These are phyloP conservation scores for Blastocystis sp. DNA, from an alignment of 352 stramenopile genomes.

Conservation along the genomic window DNA sequence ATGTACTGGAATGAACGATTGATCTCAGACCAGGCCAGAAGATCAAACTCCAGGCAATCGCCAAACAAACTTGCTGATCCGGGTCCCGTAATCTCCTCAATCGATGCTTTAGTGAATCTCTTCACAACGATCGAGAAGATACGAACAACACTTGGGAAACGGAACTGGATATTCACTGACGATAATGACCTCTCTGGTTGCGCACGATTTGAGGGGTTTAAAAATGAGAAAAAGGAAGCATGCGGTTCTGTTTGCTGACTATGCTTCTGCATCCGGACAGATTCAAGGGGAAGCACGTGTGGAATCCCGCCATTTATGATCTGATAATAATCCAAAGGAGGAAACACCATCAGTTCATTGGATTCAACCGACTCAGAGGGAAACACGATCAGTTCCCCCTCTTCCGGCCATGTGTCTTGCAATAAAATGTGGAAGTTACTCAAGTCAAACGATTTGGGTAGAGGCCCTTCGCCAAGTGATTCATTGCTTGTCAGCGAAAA, in stretches of 20 bases:
- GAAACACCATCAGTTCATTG: not conserved
- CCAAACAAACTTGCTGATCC: not conserved
- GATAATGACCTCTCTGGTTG: not conserved
- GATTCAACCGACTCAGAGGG: not conserved
- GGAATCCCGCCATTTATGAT: slow-evolving; percentile 31
- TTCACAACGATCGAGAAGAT: slow-evolving; percentile 36
- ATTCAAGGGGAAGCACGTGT: not conserved
- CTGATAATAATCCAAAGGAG: slow-evolving; percentile 37
- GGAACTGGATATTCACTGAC: slow-evolving; percentile 43
- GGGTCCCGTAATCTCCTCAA: not conserved
- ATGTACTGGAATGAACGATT: slow-evolving; percentile 48
- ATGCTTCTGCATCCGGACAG: not conserved
- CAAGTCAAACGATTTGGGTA: not conserved
- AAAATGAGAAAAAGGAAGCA: slow-evolving; percentile 37
- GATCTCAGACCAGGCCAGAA: slow-evolving; percentile 42
- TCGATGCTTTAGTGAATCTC: not conserved
- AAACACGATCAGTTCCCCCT: not conserved
- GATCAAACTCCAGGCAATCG: not conserved
- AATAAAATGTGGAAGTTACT: not conserved
- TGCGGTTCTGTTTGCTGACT: not conserved
- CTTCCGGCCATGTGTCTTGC: slow-evolving; percentile 8
- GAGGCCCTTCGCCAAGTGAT: not conserved
- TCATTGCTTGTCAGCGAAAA: not conserved
- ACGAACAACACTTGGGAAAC: not conserved
- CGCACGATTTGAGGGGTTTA: not conserved